Evolutionary conservation across 345 rosid genomes (phyloP), one percentile per base, ranked within the genome.

Genomic region (Sisymbrium altissimum): DNA sequence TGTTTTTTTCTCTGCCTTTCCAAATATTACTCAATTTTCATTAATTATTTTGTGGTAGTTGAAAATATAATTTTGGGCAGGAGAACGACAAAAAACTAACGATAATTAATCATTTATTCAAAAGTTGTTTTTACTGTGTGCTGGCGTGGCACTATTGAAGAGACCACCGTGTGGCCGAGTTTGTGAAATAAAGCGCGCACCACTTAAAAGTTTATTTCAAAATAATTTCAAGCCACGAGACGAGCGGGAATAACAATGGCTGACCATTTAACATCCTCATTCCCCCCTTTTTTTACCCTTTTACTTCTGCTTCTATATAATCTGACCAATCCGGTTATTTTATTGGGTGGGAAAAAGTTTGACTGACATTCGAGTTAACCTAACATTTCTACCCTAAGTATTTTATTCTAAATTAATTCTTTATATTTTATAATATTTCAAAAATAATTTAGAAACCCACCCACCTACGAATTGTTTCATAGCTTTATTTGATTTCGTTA

Each of bases 161-260:
- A 49, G 50, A 49, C 49, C 50, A 32, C 46, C 23, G 39, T 68
- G 36, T 3, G 29, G 30, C 49, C 45, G 13, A 5, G 50, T 14
- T 27, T 27, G 39, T 38, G 9, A 35, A 64, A 64, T 27, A 66
- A 65, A 45, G 12, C 58, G 72, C 50, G 59, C 50, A 66, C 60
- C 15, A 23, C 56, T 30, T 14, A 0, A 39, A 50, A 23, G 2
- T 27, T 0, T 32, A 7, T 40, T 67, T 43, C 45, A 27, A 61
- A 75, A 0, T 0, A 0, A 7, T 54, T 76, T 76, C 35, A 76
- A 76, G 58, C 60, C 19, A 60, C 73, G 64, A 68, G 49, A 68
- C 79, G 79, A 55, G 80, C 80, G 80, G 80, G 80, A 76, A 70
- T 55, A 0, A 76, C 64, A 54, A 45, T 69, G 79, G 70, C 49